Evolutionary conservation across 768 basidiomycete genomes (phyloP).

Genomic region (Erythrobasidium yunnanense): DNA sequence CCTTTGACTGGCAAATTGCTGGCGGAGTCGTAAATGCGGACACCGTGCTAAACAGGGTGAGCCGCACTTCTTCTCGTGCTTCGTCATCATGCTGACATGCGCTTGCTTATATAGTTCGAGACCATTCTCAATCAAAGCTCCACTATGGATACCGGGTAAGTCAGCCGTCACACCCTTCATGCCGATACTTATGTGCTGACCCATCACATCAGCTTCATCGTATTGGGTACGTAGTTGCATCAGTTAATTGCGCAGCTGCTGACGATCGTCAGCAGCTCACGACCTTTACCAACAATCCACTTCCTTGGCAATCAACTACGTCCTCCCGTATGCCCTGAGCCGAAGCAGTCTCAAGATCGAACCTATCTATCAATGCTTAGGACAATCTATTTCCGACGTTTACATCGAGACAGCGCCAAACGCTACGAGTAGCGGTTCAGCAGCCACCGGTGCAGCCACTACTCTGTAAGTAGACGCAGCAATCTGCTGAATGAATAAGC

Average conservation of each 20-base stretch:
- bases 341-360: slow-evolving; percentile 57
- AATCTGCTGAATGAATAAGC: too few species aligned
- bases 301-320: slow-evolving; percentile 73
- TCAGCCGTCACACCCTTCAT: too few species aligned
- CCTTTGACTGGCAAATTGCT: slow-evolving; percentile 69
- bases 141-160: too few species aligned
- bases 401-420: slow-evolving; percentile 79
- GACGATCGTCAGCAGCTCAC: slow-evolving; percentile 42
- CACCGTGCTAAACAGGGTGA: slow-evolving; percentile 42
- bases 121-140: too few species aligned
- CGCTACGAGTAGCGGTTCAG: slow-evolving; percentile 29
- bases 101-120: too few species aligned
- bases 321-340: slow-evolving; percentile 67
- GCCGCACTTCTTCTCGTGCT: too few species aligned
- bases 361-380: slow-evolving; percentile 61
- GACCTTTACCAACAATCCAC: slow-evolving; percentile 77
- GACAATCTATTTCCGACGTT: slow-evolving; percentile 52
- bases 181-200: too few species aligned
- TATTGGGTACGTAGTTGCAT: too few species aligned
- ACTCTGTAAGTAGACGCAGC: too few species aligned
- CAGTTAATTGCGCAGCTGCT: background rate
- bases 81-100: too few species aligned
- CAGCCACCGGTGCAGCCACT: background rate
- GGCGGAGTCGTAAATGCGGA: slow-evolving; percentile 52
- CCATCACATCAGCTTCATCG: too few species aligned